These are phyloP conservation scores for Alternaria panax DNA, from an alignment of 2,329 filamentous ascomycete genomes.

Conservation along the genomic window DNA sequence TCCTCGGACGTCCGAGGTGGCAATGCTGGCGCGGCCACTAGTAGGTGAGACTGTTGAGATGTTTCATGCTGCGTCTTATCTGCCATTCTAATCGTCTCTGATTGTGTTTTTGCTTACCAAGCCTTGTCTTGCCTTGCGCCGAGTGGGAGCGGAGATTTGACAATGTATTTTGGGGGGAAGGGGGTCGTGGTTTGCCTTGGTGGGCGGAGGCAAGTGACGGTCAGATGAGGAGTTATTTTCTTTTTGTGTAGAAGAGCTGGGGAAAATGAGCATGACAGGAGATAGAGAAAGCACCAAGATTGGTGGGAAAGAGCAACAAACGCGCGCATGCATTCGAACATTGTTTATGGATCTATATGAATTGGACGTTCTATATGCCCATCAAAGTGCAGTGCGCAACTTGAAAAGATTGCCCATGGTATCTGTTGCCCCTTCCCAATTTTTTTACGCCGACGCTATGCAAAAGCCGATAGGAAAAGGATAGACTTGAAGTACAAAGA, in stretches of 20 bases:
- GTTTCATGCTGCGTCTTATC: conserved; percentile 7
- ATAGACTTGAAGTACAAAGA: not conserved
- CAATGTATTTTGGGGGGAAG: not conserved
- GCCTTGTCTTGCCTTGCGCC: not conserved
- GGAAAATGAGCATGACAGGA: not conserved
- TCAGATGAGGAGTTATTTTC: not conserved
- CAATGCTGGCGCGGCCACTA: not conserved
- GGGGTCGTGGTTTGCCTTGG: not conserved
- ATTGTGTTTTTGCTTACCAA: not conserved
- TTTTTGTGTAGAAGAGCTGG: not conserved
- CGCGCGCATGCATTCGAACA: conserved; percentile 28
- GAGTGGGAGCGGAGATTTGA: not conserved
- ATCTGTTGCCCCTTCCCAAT: conserved; percentile 24
- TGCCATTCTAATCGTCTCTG: not conserved
- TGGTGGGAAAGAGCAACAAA: conserved; percentile 29
- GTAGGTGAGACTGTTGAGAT: conserved; percentile 12
- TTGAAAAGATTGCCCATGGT: conserved; percentile 18
- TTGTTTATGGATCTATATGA: conserved; percentile 5
- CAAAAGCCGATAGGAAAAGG: conserved; percentile 22
- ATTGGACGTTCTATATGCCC: not conserved
- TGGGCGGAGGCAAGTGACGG: too few species aligned
- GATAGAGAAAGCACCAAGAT: not conserved
- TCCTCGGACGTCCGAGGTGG: not conserved
- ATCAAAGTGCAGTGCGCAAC: conserved; percentile 1
- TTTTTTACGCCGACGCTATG: conserved; percentile 38